Evolutionary conservation across 768 basidiomycete genomes (phyloP).

Genomic region (Collybia mongolica): DNA sequence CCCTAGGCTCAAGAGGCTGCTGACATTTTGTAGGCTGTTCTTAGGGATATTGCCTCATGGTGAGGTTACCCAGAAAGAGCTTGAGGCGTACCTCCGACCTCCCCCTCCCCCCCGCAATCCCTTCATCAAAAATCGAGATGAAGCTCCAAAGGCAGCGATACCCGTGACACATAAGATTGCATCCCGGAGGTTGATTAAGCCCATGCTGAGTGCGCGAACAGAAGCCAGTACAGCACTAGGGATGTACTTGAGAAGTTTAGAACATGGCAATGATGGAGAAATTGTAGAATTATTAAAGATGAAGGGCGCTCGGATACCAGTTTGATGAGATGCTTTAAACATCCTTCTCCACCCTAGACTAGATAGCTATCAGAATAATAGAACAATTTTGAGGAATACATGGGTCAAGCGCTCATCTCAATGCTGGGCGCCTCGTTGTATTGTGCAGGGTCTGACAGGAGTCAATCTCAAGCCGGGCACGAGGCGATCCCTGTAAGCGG

Average conservation of each 20-base stretch:
- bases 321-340: background rate
- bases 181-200: conserved; percentile 24
- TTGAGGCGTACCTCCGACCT: conserved; percentile 34
- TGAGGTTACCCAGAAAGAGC: conserved; percentile 15
- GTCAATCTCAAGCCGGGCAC: no score
- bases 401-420: no score
- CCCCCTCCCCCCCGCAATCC: conserved; percentile 41
- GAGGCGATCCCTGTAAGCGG: no score
- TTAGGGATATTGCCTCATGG: conserved; percentile 29
- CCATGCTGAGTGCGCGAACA: conserved; percentile 29
- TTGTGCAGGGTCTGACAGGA: no score
- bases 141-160: conserved; percentile 8
- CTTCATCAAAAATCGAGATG: conserved; percentile 30
- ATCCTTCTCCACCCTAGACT: background rate
- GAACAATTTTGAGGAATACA: background rate
- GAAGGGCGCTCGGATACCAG: conserved; percentile 18
- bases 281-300: conserved; percentile 16
- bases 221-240: conserved; percentile 21
- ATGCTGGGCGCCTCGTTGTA: no score
- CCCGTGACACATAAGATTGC: conserved; percentile 14
- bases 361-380: background rate
- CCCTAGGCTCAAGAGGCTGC: conserved; percentile 29
- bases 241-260: conserved; percentile 16
- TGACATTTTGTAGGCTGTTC: conserved; percentile 37
- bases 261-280: conserved; percentile 7